Evolutionary conservation across 306 rosid genomes (phyloP).

Genomic region (Fragaria nilgerrensis): DNA sequence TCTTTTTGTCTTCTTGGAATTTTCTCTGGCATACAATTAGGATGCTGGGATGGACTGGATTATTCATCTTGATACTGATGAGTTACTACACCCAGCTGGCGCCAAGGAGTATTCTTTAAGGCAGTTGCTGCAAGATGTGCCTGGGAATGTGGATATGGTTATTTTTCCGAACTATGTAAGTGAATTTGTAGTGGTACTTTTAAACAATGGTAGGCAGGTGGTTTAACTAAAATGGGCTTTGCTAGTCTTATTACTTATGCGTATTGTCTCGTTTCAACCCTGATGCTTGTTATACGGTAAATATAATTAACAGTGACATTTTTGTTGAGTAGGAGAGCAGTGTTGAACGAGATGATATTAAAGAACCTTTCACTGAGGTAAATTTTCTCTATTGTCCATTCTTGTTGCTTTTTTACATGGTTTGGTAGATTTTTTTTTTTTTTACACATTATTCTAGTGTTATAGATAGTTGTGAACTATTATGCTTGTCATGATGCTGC

Average conservation of each 20-base stretch:
- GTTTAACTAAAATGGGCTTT: constrained; percentile 1
- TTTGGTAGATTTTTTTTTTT: constrained; percentile 1
- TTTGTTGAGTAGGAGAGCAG: constrained; percentile 74
- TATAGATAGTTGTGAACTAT: background rate
- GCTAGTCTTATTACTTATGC: constrained; percentile 14
- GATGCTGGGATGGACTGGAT: constrained; percentile 97
- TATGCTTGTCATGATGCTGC: background rate
- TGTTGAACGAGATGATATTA: constrained; percentile 82
- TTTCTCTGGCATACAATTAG: constrained; percentile 39
- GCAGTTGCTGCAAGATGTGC: constrained; percentile 87
- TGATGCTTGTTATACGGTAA: constrained; percentile 10
- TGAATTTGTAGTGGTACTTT: constrained; percentile 27
- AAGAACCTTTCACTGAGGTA: constrained; percentile 98
- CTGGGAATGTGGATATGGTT: constrained; percentile 88
- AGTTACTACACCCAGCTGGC: constrained; percentile 91
- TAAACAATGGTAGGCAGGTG: constrained; percentile 6
- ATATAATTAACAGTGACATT: constrained; percentile 27
- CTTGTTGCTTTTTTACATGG: constrained; percentile 15
- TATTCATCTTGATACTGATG: constrained; percentile 95
- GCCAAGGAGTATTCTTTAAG: constrained; percentile 86
- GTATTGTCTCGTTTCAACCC: background rate
- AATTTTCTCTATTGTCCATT: constrained; percentile 17
- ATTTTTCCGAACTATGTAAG: constrained; percentile 94
- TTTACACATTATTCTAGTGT: background rate
- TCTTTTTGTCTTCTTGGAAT: constrained; percentile 14